These are phyloP conservation scores for Cyclostephanos invisitatus DNA, from an alignment of 108 stramenopile genomes.

Conservation along the genomic window DNA sequence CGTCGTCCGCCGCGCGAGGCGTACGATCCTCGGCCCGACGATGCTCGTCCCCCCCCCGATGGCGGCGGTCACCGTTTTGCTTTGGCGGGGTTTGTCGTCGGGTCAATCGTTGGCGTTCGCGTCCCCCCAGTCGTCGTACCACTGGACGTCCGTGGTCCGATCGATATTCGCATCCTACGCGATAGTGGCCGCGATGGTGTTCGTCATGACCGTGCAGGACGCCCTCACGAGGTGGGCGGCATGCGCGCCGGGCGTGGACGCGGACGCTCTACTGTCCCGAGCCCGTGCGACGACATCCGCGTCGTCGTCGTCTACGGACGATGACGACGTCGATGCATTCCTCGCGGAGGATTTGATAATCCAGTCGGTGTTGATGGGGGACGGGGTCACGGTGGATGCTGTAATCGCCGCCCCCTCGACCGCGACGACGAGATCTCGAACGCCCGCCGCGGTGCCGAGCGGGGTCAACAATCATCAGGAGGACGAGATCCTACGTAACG, in stretches of 20 bases:
- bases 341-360: slow-evolving; percentile 37
- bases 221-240: slow-evolving; percentile 37
- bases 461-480: slow-evolving; percentile 26
- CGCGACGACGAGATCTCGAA: not conserved
- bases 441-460: not conserved
- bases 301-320: not conserved
- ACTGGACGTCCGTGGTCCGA: slow-evolving; percentile 9
- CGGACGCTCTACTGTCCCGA: slow-evolving; percentile 24
- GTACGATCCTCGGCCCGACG: slow-evolving; percentile 5
- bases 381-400: slow-evolving; percentile 28
- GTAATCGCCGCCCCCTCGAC: slow-evolving; percentile 8
- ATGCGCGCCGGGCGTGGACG: slow-evolving; percentile 33
- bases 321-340: slow-evolving; percentile 3
- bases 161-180: slow-evolving; percentile 25
- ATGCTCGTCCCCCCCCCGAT: slow-evolving; percentile 9
- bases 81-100: slow-evolving; percentile 12
- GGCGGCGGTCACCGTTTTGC: slow-evolving; percentile 4
- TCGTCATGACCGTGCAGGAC: slow-evolving; percentile 28
- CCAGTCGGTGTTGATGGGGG: slow-evolving; percentile 39
- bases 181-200: slow-evolving; percentile 9
- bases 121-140: not conserved
- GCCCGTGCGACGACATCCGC: not conserved
- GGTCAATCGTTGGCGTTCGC: slow-evolving; percentile 6
- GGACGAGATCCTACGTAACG: slow-evolving; percentile 39
- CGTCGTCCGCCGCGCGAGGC: slow-evolving; percentile 11